Percentiles rank a stretch among this genome's conserved stretches.
phyloP scores from a whole-genome alignment of 805 yeast genomes.

The Sporopachydermia lactativora region DNA sequence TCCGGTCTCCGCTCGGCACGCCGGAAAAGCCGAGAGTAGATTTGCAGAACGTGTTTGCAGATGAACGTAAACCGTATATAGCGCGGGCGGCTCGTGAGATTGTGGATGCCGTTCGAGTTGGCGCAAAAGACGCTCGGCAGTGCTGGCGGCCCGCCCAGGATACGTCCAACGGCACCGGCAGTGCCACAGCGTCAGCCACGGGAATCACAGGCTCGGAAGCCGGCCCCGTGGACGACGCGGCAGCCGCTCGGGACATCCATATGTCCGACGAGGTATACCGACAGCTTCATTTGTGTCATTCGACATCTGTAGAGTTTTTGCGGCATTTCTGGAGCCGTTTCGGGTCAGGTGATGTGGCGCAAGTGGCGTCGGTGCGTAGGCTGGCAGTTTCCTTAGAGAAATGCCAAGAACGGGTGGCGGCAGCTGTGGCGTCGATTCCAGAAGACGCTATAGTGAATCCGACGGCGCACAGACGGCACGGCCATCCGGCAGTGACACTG shows the following conservation, averaged over 20 bases:
- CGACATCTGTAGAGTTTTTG: slow-evolving; percentile 61
- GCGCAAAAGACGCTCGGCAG: slow-evolving; percentile 39
- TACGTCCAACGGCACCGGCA: not conserved
- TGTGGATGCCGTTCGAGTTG: slow-evolving; percentile 32
- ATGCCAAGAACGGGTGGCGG: slow-evolving; percentile 30
- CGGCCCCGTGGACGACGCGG: too few species aligned
- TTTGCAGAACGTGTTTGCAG: slow-evolving; percentile 15
- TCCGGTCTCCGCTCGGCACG: not conserved
- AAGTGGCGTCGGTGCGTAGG: slow-evolving; percentile 28
- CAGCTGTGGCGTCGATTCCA: slow-evolving; percentile 15
- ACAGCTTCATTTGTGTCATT: slow-evolving; percentile 44
- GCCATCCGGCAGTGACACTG: not conserved
- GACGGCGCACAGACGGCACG: slow-evolving; percentile 5
- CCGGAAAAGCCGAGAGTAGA: slow-evolving; percentile 12
- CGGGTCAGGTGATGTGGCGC: slow-evolving; percentile 32
- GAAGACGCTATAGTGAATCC: slow-evolving; percentile 9
- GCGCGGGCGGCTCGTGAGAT: slow-evolving; percentile 32
- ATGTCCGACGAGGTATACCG: slow-evolving; percentile 28
- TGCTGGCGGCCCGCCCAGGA: slow-evolving; percentile 24
- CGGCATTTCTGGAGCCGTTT: slow-evolving; percentile 63
- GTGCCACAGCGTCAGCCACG: not conserved
- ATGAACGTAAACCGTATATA: slow-evolving; percentile 20
- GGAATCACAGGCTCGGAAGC: not conserved
- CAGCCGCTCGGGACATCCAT: slow-evolving; percentile 7
- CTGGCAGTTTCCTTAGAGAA: slow-evolving; percentile 35